A percentile compares a stretch with the other conserved stretches of the same genome.
Conservation (phyloP, 1,139 yeast genomes). For the Waltiozyma sp. region DNA sequence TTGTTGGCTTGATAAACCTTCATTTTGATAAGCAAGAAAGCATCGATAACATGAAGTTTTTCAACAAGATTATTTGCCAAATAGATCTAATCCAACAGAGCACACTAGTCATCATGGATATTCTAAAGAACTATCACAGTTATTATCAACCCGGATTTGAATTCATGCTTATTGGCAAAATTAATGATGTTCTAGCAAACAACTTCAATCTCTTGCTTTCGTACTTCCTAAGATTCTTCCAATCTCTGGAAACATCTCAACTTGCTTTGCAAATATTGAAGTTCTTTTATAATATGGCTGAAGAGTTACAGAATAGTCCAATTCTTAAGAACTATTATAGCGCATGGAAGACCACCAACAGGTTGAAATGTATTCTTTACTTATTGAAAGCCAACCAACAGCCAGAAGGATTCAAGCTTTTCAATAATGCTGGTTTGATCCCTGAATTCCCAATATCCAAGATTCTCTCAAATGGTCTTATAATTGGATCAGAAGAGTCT, state of each 20-base stretch:
- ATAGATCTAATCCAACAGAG: not conserved
- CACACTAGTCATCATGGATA: constrained; percentile 7
- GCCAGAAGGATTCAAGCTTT: too few relatives aligned
- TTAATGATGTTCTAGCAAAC: constrained; percentile 9
- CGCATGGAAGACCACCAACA: constrained; percentile 10
- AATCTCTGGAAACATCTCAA: constrained; percentile 2
- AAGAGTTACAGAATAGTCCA: constrained; percentile 12
- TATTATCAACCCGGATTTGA: constrained; percentile 15
- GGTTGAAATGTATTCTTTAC: constrained; percentile 7
- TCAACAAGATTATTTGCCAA: not conserved
- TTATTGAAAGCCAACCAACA: constrained; percentile 6
- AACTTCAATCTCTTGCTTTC: constrained; percentile 3
- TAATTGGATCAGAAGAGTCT: too few relatives aligned
- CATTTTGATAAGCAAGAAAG: constrained; percentile 5
- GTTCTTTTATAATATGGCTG: constrained; percentile 11
- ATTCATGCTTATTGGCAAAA: constrained; percentile 7
- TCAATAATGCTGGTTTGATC: too few relatives aligned
- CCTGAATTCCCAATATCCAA: too few relatives aligned
- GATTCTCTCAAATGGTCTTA: too few relatives aligned
- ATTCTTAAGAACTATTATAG: constrained; percentile 9
- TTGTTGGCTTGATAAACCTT: constrained; percentile 5
- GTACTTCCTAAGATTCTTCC: constrained; percentile 7
- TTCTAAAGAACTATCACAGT: constrained; percentile 9
- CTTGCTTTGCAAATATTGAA: constrained; percentile 4
- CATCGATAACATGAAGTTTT: not conserved